Evolutionary conservation across 139 green algal species (phyloP).

Genomic region (Klebsormidium nitens): DNA sequence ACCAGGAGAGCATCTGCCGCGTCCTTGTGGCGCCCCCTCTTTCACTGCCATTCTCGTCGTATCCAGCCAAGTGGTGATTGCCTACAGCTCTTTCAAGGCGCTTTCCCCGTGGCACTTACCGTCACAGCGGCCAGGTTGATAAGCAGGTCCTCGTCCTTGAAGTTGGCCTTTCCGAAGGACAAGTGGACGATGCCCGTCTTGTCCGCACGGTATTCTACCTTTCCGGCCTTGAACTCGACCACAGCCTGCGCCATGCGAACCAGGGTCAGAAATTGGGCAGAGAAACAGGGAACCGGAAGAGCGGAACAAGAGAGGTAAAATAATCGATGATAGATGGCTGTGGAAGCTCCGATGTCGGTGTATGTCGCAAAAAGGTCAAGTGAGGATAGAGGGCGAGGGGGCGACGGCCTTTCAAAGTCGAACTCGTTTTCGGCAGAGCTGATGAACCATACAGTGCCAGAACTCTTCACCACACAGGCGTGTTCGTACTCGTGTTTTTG

Average conservation of each 20-base stretch:
- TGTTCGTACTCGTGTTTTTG: too few relatives aligned
- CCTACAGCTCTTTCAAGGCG: background rate
- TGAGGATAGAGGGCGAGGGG: background rate
- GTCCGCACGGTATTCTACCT: slow-evolving; percentile 98
- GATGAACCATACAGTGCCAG: too few relatives aligned
- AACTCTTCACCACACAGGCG: too few relatives aligned
- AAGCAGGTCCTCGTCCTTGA: slow-evolving; percentile 76
- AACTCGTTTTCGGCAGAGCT: too few relatives aligned
- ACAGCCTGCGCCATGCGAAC: slow-evolving; percentile 69
- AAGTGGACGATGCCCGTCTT: slow-evolving; percentile 97
- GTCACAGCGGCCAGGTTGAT: slow-evolving; percentile 86
- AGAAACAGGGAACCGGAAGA: background rate
- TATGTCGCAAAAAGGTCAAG: background rate
- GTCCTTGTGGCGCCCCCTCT: background rate
- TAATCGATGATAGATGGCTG: too few relatives aligned
- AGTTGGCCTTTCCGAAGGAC: slow-evolving; percentile 83
- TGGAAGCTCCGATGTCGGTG: too few relatives aligned
- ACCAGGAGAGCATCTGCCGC: background rate
- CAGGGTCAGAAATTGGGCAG: background rate
- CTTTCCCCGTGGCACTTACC: slow-evolving; percentile 2
- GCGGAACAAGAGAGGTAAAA: too few relatives aligned
- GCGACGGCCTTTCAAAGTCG: too few relatives aligned
- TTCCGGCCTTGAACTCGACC: slow-evolving; percentile 97
- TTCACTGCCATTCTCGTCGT: background rate
- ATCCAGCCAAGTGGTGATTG: background rate